These are phyloP conservation scores for Carex cristatella DNA, from an alignment of 176 grass and related monocot species.

Conservation along the genomic window DNA sequence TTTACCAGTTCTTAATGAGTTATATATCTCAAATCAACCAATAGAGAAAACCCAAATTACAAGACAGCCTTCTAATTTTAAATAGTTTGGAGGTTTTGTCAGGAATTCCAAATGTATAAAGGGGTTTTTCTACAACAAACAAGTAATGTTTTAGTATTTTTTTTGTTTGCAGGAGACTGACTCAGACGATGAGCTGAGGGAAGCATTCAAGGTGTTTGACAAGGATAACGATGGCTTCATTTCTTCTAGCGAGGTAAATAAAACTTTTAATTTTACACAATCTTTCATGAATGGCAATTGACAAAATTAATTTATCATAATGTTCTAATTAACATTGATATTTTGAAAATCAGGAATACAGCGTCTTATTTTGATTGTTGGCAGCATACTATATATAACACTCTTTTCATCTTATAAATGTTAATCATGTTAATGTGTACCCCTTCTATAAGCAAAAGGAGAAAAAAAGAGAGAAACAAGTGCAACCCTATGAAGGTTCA, in stretches of 20 bases:
- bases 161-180: not conserved
- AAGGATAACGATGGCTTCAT: slow-evolving; percentile 22
- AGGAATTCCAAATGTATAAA: not conserved
- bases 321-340: too few species aligned
- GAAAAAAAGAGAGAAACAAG: too few species aligned
- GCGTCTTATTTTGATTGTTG: too few species aligned
- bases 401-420: too few species aligned
- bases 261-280: not conserved
- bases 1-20: not conserved
- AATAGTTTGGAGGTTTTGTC: not conserved
- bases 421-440: too few species aligned
- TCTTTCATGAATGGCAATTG: not conserved
- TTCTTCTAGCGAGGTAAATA: slow-evolving; percentile 18
- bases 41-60: not conserved
- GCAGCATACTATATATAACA: too few species aligned
- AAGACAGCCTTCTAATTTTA: not conserved
- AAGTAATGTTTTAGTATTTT: not conserved
- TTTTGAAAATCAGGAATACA: not conserved
- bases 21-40: not conserved
- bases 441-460: too few species aligned
- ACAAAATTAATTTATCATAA: not conserved
- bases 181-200: slow-evolving; percentile 15
- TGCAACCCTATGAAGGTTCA: too few species aligned
- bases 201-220: slow-evolving; percentile 17
- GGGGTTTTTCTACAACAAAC: not conserved